Percentiles rank a stretch among this genome's conserved stretches.
Conservation (phyloP, 2,329 filamentous ascomycete species). For the Aspergillus terreus region DNA sequence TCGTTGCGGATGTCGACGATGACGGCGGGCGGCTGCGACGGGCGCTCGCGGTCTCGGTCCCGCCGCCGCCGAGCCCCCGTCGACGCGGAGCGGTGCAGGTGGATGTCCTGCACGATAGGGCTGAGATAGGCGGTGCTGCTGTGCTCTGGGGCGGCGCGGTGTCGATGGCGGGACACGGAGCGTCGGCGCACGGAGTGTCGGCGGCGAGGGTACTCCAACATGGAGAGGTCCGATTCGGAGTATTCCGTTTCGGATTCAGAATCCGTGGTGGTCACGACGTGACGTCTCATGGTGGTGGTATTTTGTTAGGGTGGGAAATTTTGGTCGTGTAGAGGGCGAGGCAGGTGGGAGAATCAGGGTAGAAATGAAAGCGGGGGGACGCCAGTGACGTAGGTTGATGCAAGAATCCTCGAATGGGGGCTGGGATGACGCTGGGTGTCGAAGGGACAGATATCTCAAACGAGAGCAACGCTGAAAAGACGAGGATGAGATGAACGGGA, state of each 20-base stretch:
- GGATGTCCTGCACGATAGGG: constrained; percentile 21
- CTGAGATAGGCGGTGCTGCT: constrained; percentile 22
- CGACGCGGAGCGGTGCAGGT: constrained; percentile 33
- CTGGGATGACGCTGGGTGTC: too few species aligned
- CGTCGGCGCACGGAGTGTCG: constrained; percentile 16
- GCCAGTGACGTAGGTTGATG: background rate
- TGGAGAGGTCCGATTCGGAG: constrained; percentile 34
- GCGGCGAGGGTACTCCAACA: constrained; percentile 23
- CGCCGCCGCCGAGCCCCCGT: constrained; percentile 28
- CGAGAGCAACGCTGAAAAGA: background rate
- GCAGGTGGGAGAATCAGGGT: background rate
- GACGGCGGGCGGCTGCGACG: constrained; percentile 21
- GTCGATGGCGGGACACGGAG: constrained; percentile 31
- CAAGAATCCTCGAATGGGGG: background rate
- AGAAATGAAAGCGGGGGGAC: constrained; percentile 2
- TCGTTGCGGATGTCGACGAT: constrained; percentile 36
- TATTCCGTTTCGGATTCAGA: constrained; percentile 29
- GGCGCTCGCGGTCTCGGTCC: constrained; percentile 13
- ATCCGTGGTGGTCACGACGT: constrained; percentile 4
- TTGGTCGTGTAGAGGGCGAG: background rate
- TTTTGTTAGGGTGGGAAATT: background rate
- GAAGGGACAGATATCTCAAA: too few species aligned
- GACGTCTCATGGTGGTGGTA: constrained; percentile 13
- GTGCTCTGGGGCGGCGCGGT: constrained; percentile 14
- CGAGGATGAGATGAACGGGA: constrained; percentile 9